These are phyloP conservation scores for Coemansia sp. DNA, from an alignment of 192 early-diverging fungal genomes.

Conservation along the genomic window DNA sequence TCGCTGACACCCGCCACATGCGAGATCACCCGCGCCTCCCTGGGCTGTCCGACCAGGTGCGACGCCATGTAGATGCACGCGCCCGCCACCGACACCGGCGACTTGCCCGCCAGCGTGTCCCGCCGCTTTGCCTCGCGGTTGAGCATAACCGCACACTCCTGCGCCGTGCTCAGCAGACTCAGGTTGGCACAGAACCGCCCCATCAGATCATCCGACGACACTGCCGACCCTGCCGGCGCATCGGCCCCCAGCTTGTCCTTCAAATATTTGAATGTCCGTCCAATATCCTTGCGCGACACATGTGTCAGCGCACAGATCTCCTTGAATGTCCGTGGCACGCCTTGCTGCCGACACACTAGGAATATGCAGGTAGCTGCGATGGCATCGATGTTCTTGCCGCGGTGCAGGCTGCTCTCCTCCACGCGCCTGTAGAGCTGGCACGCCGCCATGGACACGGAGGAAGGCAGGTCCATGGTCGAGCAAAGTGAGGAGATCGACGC, in stretches of 20 bases:
- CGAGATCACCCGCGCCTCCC: conserved; percentile 74
- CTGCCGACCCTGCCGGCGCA: conserved; percentile 59
- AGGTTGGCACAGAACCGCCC: conserved; percentile 79
- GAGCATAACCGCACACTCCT: conserved; percentile 68
- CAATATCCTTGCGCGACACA: conserved; percentile 93
- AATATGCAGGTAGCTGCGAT: conserved; percentile 91
- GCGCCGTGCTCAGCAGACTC: conserved; percentile 61
- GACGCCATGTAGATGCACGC: conserved; percentile 87
- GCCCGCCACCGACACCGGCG: conserved; percentile 87
- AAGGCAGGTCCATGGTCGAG: conserved; percentile 73
- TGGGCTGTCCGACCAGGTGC: conserved; percentile 63
- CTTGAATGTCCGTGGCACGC: conserved; percentile 84
- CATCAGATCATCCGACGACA: conserved; percentile 72
- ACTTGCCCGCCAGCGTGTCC: conserved; percentile 86
- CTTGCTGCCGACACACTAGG: conserved; percentile 83
- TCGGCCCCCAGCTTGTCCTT: conserved; percentile 56
- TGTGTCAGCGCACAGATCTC: conserved; percentile 87
- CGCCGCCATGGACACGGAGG: conserved; percentile 70
- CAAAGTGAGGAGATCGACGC: conserved; percentile 76
- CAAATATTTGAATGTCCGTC: conserved; percentile 62
- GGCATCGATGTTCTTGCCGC: conserved; percentile 76
- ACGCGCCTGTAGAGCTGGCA: conserved; percentile 85
- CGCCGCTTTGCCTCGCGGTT: conserved; percentile 67
- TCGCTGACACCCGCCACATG: conserved; percentile 88
- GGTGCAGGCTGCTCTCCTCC: conserved; percentile 76